These are phyloP conservation scores for Boeremia lycopersici DNA, from an alignment of 2,329 filamentous ascomycete species.

Conservation along the genomic window DNA sequence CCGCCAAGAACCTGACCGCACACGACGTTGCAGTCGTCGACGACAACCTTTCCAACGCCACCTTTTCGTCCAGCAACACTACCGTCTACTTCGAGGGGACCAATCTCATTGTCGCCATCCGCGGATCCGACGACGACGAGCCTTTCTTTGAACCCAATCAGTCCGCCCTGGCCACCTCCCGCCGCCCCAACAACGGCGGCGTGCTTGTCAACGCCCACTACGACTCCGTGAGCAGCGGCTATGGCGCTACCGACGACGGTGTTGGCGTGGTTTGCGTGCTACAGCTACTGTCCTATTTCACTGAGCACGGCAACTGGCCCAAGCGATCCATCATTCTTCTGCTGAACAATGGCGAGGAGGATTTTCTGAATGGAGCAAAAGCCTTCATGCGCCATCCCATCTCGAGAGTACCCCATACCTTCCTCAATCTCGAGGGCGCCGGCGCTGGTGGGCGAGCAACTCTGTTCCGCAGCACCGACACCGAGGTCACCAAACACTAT, in stretches of 20 bases:
- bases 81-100: slow-evolving; percentile 87
- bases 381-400: slow-evolving; percentile 85
- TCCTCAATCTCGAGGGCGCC: slow-evolving; percentile 93
- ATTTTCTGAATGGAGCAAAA: slow-evolving; percentile 84
- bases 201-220: slow-evolving; percentile 96
- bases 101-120: slow-evolving; percentile 91
- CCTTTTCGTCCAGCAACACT: slow-evolving; percentile 61
- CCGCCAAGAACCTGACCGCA: slow-evolving; percentile 56
- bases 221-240: slow-evolving; percentile 90
- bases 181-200: slow-evolving; percentile 65
- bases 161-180: slow-evolving; percentile 45
- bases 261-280: slow-evolving; percentile 86
- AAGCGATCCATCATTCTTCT: slow-evolving; percentile 81
- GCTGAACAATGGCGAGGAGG: slow-evolving; percentile 96
- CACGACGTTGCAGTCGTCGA: slow-evolving; percentile 72
- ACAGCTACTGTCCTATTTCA: slow-evolving; percentile 87
- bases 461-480: slow-evolving; percentile 86
- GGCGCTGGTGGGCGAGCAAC: slow-evolving; percentile 88
- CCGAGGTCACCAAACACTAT: slow-evolving; percentile 83
- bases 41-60: slow-evolving; percentile 79
- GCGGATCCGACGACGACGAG: slow-evolving; percentile 73
- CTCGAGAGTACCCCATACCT: slow-evolving; percentile 79
- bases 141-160: slow-evolving; percentile 68
- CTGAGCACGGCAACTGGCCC: slow-evolving; percentile 69
- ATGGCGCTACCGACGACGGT: slow-evolving; percentile 92